Evolutionary conservation across 768 basidiomycete species (phyloP).

Genomic region (Lactarius deliciosus): DNA sequence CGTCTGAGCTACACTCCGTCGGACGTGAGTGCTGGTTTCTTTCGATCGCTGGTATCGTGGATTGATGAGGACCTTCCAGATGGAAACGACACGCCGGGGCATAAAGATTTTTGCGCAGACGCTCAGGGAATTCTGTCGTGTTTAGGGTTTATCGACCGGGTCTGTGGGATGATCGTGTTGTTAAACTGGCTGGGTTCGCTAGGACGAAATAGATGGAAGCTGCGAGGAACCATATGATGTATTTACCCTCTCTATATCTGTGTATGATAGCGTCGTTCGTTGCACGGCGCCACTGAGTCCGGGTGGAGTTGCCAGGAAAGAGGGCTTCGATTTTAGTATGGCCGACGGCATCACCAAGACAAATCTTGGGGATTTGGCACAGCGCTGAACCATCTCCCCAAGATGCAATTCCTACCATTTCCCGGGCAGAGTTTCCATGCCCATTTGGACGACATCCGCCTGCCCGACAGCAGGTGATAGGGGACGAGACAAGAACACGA

Average conservation of each 20-base stretch:
- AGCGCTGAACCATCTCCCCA: too few species aligned
- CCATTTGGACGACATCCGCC: background rate
- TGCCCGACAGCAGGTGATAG: background rate
- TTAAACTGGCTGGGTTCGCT: too few species aligned
- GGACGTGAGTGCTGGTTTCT: constrained; percentile 41
- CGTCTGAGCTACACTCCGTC: constrained; percentile 57
- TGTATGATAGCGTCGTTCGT: background rate
- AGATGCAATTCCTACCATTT: too few species aligned
- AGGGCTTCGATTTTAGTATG: background rate
- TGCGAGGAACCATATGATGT: background rate
- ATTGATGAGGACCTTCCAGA: constrained; percentile 27
- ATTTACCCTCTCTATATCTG: background rate
- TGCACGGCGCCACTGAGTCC: too few species aligned
- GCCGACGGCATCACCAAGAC: too few species aligned
- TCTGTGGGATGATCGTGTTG: too few species aligned
- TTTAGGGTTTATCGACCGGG: background rate
- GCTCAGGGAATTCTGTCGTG: constrained; percentile 20
- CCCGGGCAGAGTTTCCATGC: background rate
- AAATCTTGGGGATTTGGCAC: too few species aligned
- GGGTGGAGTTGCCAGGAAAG: background rate
- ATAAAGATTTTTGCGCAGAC: constrained; percentile 23
- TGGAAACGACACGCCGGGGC: constrained; percentile 16
- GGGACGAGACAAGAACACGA: background rate
- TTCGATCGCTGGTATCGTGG: background rate
- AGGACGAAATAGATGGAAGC: background rate